Conservation (phyloP, 2,329 filamentous ascomycete genomes). For the Aphanocladium album region DNA sequence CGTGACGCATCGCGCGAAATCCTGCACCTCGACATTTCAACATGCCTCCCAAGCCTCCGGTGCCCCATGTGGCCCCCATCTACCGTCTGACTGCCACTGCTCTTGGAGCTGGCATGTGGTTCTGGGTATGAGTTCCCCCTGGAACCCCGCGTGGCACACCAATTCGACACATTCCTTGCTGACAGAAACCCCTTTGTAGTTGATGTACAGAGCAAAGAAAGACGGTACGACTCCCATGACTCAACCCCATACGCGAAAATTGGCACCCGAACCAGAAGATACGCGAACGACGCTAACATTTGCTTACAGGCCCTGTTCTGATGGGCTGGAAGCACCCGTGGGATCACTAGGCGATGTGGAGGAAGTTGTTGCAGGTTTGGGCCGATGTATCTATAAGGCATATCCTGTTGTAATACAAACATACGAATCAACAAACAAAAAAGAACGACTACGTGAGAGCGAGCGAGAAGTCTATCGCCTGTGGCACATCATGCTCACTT, state of each 20-base stretch:
- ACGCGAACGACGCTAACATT: background rate
- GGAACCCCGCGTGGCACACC: background rate
- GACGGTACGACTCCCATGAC: conserved; percentile 56
- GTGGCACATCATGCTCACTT: background rate
- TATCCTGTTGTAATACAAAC: background rate
- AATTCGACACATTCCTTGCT: background rate
- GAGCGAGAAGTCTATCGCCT: background rate
- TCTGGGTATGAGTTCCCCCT: conserved; percentile 66
- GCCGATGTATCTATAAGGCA: conserved; percentile 1
- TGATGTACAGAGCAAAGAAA: conserved; percentile 96
- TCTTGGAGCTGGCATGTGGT: conserved; percentile 97
- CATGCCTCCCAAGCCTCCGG: conserved; percentile 33
- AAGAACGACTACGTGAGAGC: background rate
- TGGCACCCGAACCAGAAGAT: background rate
- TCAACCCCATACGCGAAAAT: background rate
- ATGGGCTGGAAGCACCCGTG: conserved; percentile 95
- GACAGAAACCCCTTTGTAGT: conserved; percentile 41
- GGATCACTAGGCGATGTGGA: conserved; percentile 64
- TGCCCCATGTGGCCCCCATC: conserved; percentile 51
- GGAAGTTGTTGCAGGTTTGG: background rate
- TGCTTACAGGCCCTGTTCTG: conserved; percentile 59
- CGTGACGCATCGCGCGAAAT: conserved; percentile 1
- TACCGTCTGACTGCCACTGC: conserved; percentile 85
- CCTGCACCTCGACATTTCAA: background rate
- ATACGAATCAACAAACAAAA: background rate